phyloP scores from a whole-genome alignment of 208 protist genomes.

The Naegleria lovaniensis region DNA sequence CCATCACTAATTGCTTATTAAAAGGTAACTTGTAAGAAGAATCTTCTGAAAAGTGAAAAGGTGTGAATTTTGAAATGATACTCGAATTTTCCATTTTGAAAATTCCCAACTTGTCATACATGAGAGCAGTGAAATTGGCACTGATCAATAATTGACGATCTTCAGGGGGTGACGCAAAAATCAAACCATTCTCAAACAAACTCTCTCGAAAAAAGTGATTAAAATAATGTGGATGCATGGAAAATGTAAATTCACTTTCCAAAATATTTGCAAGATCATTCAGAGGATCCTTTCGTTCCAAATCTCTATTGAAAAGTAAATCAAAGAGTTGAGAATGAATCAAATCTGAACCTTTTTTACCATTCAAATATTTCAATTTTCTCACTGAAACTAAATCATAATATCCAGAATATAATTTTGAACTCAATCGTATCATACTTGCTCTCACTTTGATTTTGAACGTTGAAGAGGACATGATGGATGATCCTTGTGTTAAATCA shows the following conservation, averaged over 20 bases:
- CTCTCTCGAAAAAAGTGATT: neutral
- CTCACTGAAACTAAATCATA: neutral
- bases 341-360: neutral
- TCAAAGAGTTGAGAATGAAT: neutral
- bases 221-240: neutral
- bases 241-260: neutral
- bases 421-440: neutral
- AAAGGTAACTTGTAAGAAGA: neutral
- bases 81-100: neutral
- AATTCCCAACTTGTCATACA: neutral
- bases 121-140: neutral
- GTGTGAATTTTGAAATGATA: neutral
- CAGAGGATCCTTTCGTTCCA: too few relatives aligned
- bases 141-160: neutral
- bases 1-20: neutral
- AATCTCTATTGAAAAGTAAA: neutral
- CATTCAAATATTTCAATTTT: neutral
- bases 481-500: too few relatives aligned
- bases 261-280: neutral
- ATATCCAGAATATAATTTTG: neutral
- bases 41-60: neutral
- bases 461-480: neutral
- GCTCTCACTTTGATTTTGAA: neutral
- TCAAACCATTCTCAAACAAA: neutral
- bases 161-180: neutral